Base-by-base conservation (phyloP, 2,329 filamentous ascomycete genomes). In the Claviceps digitariae region DNA sequence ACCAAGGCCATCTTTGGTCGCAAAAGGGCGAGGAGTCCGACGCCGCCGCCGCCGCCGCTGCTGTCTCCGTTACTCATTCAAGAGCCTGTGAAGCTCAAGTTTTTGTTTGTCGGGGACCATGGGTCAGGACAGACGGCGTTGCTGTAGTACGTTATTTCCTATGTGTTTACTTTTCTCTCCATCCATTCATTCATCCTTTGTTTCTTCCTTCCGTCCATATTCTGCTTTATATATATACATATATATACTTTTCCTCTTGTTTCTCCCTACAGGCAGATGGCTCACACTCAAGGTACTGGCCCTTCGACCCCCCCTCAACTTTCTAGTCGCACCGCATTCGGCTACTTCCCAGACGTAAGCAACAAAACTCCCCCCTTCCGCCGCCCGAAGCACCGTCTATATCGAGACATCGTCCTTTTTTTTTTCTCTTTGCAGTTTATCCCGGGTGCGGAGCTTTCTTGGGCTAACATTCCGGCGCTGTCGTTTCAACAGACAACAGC, bases 311-410 rank as follows among this genome's bases (percentile, higher is more conserved):
- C n/a, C n/a, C n/a, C n/a, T n/a, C n/a, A n/a, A 13, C 17, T 45
- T 23, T 13, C 2, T 9, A 70, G 68, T 52, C 68, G 67, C 34
- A 60, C 66, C 50, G 64, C 66, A 9, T 70, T 67, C 56, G 67
- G 66, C 6, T 66, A 65, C 41, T 71, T 69, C 51, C 66, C 68
- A 25, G 65, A 71, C 54, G 68, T 66, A 57, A 61, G 67, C 41
- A 17, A 43, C 17, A 8, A 48, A 34, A 31, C 3, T 17, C 25
- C n/a, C n/a, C n/a, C n/a, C n/a, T n/a, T n/a, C n/a, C n/a, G n/a
- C n/a, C n/a, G n/a, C n/a, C n/a, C n/a, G n/a, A n/a, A n/a, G n/a
- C n/a, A n/a, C n/a, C n/a, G n/a, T 5, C 13, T 10, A 5, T 3
- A 12, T 2, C 17, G 15, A 25, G 13, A 29, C n/a, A n/a, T n/a